Conservation (phyloP, 2,329 filamentous ascomycete genomes). For the Dactylella cylindrospora region DNA sequence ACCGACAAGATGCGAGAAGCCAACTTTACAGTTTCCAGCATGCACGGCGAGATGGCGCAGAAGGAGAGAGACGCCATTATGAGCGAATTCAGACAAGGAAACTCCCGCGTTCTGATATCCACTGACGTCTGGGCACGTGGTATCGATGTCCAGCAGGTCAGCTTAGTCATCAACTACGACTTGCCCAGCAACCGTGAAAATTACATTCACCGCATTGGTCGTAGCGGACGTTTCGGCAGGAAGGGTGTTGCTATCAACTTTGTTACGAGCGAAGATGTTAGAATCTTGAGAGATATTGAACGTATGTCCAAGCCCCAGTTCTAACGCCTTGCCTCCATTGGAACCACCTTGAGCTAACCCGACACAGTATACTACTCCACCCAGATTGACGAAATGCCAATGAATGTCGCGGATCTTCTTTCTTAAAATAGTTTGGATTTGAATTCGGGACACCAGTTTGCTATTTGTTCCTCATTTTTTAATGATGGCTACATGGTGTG, state of each 20-base stretch:
- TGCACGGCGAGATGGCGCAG: conserved; percentile 99
- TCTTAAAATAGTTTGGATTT: conserved; percentile 37
- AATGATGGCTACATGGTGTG: conserved; percentile 41
- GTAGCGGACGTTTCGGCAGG: conserved; percentile 90
- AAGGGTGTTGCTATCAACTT: conserved; percentile 99
- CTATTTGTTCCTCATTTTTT: conserved; percentile 9
- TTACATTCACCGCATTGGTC: conserved; percentile 97
- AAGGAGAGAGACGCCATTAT: conserved; percentile 98
- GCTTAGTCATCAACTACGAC: conserved; percentile 98
- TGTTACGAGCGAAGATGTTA: conserved; percentile 95
- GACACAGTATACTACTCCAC: conserved; percentile 82
- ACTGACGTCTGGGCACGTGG: conserved; percentile 98
- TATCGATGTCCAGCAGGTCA: conserved; percentile 98
- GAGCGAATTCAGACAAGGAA: conserved; percentile 97
- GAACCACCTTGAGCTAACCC: conserved; percentile 50
- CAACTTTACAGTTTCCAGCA: conserved; percentile 97
- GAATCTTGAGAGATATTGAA: conserved; percentile 96
- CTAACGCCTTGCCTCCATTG: conserved; percentile 9
- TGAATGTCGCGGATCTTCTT: conserved; percentile 71
- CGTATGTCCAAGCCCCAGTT: no score
- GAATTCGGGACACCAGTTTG: conserved; percentile 9
- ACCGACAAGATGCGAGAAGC: conserved; percentile 99
- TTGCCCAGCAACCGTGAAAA: conserved; percentile 98
- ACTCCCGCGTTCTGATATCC: conserved; percentile 92
- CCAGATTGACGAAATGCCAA: conserved; percentile 98